Percentiles rank a stretch among this genome's conserved stretches.
These are phyloP conservation scores for Nepenthes alata DNA, from an alignment of 179 eudicot genomes.

Conservation along the genomic window DNA sequence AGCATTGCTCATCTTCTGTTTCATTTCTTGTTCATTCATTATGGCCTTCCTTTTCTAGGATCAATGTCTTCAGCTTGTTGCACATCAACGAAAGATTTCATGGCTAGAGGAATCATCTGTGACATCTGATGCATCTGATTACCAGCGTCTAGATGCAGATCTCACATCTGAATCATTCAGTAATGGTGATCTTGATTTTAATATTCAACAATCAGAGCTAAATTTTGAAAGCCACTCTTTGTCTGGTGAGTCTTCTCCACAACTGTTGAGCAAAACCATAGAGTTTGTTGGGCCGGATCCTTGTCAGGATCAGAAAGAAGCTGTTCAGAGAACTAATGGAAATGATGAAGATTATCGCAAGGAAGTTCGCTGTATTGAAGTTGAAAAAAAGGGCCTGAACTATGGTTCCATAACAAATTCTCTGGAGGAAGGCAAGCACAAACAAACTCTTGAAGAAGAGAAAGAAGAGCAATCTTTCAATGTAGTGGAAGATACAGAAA, in stretches of 20 bases:
- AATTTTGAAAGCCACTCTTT: constrained; percentile 29
- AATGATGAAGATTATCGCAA: constrained; percentile 41
- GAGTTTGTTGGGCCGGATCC: constrained; percentile 6
- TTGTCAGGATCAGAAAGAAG: constrained; percentile 18
- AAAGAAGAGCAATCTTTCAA: constrained; percentile 1
- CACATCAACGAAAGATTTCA: constrained; percentile 21
- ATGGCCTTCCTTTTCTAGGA: constrained; percentile 1
- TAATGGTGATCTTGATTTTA: constrained; percentile 10
- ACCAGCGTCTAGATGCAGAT: constrained; percentile 38
- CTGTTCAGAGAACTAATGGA: constrained; percentile 16
- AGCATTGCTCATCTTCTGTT: background rate
- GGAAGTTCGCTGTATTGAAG: constrained; percentile 54
- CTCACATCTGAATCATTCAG: constrained; percentile 23
- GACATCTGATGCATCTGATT: constrained; percentile 35
- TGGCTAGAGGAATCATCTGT: constrained; percentile 44
- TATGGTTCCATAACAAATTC: constrained; percentile 6
- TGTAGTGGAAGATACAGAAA: constrained; percentile 1
- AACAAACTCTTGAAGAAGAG: background rate
- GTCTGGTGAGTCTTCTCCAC: constrained; percentile 17
- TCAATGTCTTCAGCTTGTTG: constrained; percentile 5
- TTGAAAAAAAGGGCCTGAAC: constrained; percentile 26
- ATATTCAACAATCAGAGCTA: constrained; percentile 13
- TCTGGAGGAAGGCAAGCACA: constrained; percentile 4
- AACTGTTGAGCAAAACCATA: constrained; percentile 4
- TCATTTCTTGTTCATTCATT: constrained; percentile 8